Evolutionary conservation across 257 asterid species (phyloP), one percentile per base, ranked within the genome.

Genomic region (Scutellaria barbata): DNA sequence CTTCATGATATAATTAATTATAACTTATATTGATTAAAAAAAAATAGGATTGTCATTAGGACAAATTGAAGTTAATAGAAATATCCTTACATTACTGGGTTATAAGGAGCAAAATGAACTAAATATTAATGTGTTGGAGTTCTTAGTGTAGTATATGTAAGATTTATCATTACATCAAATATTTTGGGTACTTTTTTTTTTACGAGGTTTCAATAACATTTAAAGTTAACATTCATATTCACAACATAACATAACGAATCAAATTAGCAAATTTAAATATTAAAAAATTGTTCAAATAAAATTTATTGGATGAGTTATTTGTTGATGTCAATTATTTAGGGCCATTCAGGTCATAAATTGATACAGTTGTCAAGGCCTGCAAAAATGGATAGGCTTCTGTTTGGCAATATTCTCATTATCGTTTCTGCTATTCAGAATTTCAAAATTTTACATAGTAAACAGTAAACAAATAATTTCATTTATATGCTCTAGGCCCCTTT

Each of bases 401-500:
- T 76, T 69, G 76, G 72, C 64, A 57, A 70, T 64, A 63, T 76
- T 33, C 52, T 64, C 20, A 46, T 51, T 30, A 30, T 30, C 35
- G 35, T 40, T 11, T 50, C 41, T 68, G 47, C 13, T 54, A 43
- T 68, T 52, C 53, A 12, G 50, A 62, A 7, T 61, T 60, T 54
- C 54, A 50, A 63, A 12, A 16, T 39, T 61, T 55, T 30, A 39
- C 81, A 57, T 77, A 71, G 81, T 77, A 64, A 46, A 56, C 9
- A 73, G 79, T 78, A 78, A 78, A 78, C 66, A 55, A 78, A 47
- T 0, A 52, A 46, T 25, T 14, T 56, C 69, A 78, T 78, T 78
- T 74, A 74, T 53, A 16, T 68, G 79, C 73, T 78, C 73, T 68
- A 73, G 70, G 47, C 40, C 22, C 54, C 47, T 20, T 58, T 73